A percentile compares a stretch with the other conserved stretches of the same genome.
These are phyloP conservation scores for Botrytis cinerea DNA, from an alignment of 2,329 filamentous ascomycete genomes.

Conservation along the genomic window DNA sequence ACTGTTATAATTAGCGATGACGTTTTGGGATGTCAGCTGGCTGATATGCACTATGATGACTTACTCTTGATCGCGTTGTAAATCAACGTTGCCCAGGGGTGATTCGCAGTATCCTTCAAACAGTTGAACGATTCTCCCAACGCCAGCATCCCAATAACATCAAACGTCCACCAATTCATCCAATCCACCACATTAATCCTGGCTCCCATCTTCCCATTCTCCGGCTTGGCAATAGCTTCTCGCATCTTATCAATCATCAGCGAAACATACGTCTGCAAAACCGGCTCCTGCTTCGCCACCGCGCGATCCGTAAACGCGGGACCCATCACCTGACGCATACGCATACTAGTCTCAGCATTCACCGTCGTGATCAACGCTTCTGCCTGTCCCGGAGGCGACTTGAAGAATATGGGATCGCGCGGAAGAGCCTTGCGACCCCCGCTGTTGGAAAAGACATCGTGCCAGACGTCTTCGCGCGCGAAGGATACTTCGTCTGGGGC, in stretches of 20 bases:
- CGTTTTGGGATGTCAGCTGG: rapidly evolving
- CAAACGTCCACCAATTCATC: constrained; percentile 12
- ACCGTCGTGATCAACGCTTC: background rate
- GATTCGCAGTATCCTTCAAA: background rate
- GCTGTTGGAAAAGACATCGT: constrained; percentile 32
- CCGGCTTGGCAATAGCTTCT: background rate
- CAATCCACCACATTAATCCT: background rate
- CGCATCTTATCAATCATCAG: background rate
- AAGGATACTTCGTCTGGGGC: constrained; percentile 28
- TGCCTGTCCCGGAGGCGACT: background rate
- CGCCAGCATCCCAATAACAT: background rate
- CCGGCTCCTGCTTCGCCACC: background rate
- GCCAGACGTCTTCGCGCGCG: constrained; percentile 27
- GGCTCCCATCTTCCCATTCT: background rate
- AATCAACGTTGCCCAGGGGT: background rate
- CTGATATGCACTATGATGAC: background rate
- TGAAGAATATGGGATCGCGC: background rate
- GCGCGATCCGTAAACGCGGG: background rate
- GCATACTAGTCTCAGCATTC: background rate
- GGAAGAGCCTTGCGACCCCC: background rate
- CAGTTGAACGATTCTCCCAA: background rate
- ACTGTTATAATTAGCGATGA: background rate
- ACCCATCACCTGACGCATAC: background rate
- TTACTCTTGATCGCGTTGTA: background rate
- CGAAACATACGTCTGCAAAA: background rate